Conservation (phyloP, 257 asterid genomes). For the Solanum peruvianum region DNA sequence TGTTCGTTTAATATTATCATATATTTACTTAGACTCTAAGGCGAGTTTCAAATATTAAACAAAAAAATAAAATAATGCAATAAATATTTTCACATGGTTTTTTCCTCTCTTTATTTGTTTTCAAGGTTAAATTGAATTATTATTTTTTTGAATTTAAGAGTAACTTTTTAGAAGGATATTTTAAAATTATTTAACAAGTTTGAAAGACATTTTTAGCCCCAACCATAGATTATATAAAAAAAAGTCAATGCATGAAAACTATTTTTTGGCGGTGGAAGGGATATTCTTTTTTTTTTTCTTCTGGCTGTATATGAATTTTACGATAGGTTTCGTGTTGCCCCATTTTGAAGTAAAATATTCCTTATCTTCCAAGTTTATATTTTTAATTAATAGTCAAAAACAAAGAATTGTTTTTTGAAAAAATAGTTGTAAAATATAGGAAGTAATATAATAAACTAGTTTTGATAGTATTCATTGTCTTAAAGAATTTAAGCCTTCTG, state of each 20-base stretch:
- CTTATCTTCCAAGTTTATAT: neutral
- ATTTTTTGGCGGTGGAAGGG: neutral
- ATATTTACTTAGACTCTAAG: fast-evolving
- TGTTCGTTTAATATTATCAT: no score
- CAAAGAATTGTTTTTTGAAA: neutral
- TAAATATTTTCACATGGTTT: neutral
- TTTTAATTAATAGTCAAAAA: neutral
- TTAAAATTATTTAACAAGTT: no score
- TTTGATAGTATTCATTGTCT: neutral
- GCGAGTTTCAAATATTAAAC: no score
- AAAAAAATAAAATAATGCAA: no score
- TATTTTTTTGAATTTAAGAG: no score
- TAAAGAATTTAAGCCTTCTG: neutral
- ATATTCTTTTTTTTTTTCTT: neutral
- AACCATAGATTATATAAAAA: neutral
- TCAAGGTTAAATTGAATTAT: neutral
- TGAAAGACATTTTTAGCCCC: neutral
- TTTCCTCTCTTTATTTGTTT: neutral
- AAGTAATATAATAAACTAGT: neutral
- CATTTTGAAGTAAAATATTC: neutral
- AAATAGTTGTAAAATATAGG: neutral
- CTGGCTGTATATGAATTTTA: neutral
- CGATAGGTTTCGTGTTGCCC: neutral
- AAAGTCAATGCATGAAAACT: neutral
- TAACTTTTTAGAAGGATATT: no score